Conservation (phyloP, 2,329 filamentous ascomycete species). For the Paecilomyces sp. region DNA sequence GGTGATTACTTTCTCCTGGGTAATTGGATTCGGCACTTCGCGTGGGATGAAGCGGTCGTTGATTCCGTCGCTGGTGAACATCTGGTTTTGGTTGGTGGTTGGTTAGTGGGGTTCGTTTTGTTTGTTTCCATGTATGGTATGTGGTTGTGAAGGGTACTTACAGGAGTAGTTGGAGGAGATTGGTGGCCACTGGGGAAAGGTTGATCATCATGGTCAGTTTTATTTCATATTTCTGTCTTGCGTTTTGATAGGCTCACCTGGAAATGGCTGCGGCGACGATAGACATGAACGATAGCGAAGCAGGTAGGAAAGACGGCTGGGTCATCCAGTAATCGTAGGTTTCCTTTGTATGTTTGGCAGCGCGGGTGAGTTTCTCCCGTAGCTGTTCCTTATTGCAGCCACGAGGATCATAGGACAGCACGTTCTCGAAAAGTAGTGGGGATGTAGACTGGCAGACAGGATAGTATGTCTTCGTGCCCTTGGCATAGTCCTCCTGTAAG, state of each 20-base stretch:
- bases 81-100: not conserved
- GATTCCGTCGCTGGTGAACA: constrained; percentile 4
- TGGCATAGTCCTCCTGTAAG: not conserved
- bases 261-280: not conserved
- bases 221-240: not conserved
- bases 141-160: not conserved
- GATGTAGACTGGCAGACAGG: not conserved
- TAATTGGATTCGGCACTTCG: not conserved
- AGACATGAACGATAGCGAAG: not conserved
- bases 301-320: not conserved
- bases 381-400: constrained; percentile 1
- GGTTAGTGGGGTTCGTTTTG: not conserved
- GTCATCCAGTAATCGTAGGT: not conserved
- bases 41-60: constrained; percentile 3
- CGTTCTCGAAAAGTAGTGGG: not conserved
- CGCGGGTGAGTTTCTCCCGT: constrained; percentile 1
- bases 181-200: not conserved
- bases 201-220: too few species aligned
- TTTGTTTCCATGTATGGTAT: not conserved
- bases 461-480: constrained; percentile 1
- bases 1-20: not conserved
- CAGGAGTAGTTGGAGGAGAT: not conserved
- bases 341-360: not conserved
- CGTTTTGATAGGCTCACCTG: not conserved
- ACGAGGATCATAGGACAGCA: not conserved